Evolutionary conservation across 2,329 filamentous ascomycete genomes (phyloP), one percentile per base, ranked within the genome.

Genomic region (Fusarium sp.): DNA sequence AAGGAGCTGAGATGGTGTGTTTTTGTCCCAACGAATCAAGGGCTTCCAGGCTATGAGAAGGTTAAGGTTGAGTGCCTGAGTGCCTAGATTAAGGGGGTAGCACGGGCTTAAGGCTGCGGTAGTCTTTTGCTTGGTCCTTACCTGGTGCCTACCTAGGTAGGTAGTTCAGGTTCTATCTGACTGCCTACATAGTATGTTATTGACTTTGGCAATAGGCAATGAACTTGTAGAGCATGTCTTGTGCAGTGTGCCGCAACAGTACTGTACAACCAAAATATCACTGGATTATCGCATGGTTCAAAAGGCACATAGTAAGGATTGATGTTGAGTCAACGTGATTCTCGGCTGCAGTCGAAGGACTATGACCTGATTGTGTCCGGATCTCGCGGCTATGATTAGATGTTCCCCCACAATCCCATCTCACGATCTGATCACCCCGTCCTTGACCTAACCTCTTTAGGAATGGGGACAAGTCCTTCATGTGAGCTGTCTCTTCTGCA

Each of bases 1-100:
- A 19, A 53, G 64, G 59, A 52, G 55, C 59, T 50, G 59, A 67
- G 55, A 60, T 67, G 59, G 64, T 67, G 34, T 50, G 63, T 39
- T 64, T 53, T 42, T 43, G 22, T 43, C 51, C 56, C 61, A 65
- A 58, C 51, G 19, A 5, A 42, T 45, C 25, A 19, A 15, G 10
- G n/a, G 29, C 9, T 36, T 32, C 15, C 39, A 31, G 22, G 10
- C 13, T n/a, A n/a, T 34, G 31, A 61, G 31, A 24, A 24, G 29
- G n/a, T 22, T 38, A 12, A 34, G n/a, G 32, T 34, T 19, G 19
- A 19, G 19, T 42, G 13, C 31, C 13, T 19, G 19, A 19, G 19
- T 42, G 13, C 31, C 13, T 34, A 35, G 26, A 65, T 54, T 19
- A 50, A 62, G 48, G 36, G 41, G 38, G 54, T 38, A 36, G 15